Base-by-base conservation (phyloP, 2,329 filamentous ascomycete species). In the Neobulgaria alba region DNA sequence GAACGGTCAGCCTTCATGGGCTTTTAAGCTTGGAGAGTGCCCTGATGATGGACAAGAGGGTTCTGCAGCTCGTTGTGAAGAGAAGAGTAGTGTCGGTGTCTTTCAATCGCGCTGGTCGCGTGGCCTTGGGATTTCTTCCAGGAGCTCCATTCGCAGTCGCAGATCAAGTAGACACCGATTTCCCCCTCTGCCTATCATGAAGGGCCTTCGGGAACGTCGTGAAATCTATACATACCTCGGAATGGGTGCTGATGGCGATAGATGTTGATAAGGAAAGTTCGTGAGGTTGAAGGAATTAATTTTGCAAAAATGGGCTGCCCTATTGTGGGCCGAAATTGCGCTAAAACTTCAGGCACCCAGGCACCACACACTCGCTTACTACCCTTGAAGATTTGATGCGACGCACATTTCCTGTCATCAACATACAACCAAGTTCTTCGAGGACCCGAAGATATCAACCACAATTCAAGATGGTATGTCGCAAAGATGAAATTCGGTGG, bases 1-100 rank as follows among this genome's bases (percentile, higher is more conserved):
- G 51, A 57, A 62, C n/a, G 52, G 71, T 81, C 80, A 81, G 77
- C 74, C 74, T 73, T 72, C 65, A 68, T 71, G 71, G 72, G 61
- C 64, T 63, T 62, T 14, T 69, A 48, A 79, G 76, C 77, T 66
- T 72, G 74, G 71, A 81, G 77, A 82, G 77, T 82, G 77, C 77
- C 77, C 76, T 75, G 70, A 63, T 59, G 55, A 54, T 58, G 50
- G 51, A 54, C 53, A 59, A 66, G 69, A 78, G 77, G 77, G 77
- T 80, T 82, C 77, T 79, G 71, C 77, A 64, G 77, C 77, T 76
- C 77, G 70, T 64, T 75, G 17, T 68, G 70, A 68, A 72, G 69
- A 71, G 71, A 74, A 67, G 71, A 69, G 73, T 71, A 54, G 77
- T 80, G 77, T 81, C 77, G 52, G 47, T 47, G 54, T 58, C 56